Base-by-base conservation (phyloP, 805 yeast genomes). In the Wickerhamia fluorescens region DNA sequence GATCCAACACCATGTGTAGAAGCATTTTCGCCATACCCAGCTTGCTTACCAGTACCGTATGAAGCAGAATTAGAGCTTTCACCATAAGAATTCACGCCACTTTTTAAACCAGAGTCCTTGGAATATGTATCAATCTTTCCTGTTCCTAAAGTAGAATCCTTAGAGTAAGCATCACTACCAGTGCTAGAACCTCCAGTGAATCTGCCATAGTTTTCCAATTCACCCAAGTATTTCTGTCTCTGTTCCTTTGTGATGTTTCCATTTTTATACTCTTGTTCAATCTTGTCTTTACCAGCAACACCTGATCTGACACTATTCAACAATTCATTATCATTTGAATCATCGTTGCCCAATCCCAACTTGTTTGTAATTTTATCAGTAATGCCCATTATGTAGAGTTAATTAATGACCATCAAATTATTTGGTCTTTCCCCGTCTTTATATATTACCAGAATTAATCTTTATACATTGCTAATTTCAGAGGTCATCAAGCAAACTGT, bases 291-390 rank as follows among this genome's bases (percentile, higher is more conserved):
- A n/a, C n/a, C n/a, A n/a, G n/a, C n/a, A n/a, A n/a, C n/a, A n/a
- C n/a, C n/a, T n/a, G n/a, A n/a, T n/a, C n/a, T n/a, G n/a, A n/a
- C n/a, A n/a, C n/a, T n/a, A n/a, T n/a, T n/a, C n/a, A n/a, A n/a
- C n/a, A n/a, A n/a, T n/a, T n/a, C n/a, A n/a, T n/a, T n/a, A n/a
- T n/a, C n/a, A n/a, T n/a, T n/a, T n/a, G n/a, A n/a, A n/a, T n/a
- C 19, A 7, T 56, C 55, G 34, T 51, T 45, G 39, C 52, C 46
- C 16, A 18, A 23, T 30, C 53, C 49, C 22, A 53, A 40, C 37
- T 55, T 56, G 16, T 44, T 38, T 36, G 43, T 45, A 30, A 60
- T 37, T 41, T 58, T 60, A 37, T 60, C 66, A 14, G 58, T 41
- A 29, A 60, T 45, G 30, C 67, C 66, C 67, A 60, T 60, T 12